Evolutionary conservation across 257 asterid species (phyloP), one percentile per base, ranked within the genome.

Genomic region (Solanum appendiculatum): DNA sequence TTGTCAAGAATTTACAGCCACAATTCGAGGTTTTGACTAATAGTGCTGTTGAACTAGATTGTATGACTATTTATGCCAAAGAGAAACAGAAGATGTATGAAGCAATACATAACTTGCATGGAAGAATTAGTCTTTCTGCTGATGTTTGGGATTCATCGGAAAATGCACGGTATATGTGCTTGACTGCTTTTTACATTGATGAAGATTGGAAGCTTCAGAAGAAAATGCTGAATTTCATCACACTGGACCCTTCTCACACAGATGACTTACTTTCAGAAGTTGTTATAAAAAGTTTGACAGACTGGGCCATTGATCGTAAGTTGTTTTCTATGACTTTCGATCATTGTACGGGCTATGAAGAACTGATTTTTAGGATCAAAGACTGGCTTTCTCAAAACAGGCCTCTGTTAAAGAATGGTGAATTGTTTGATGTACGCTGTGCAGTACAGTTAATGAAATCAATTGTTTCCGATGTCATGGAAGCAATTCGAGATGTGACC

Each of bases 1-100:
- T 97, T 66, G 95, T 94, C 85, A 97, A 93, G 93, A 95, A 95
- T 91, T 92, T 97, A 88, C 99, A 96, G 90, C 99, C 99, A 63
- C 64, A 94, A 90, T 97, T 97, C 91, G 99, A 96, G 86, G 91
- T 93, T 68, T 91, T 93, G 88, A 88, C 86, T 63, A 91, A 86
- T 88, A 93, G 89, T 80, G 92, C 93, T 69, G 87, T 95, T 88
- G 99, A 96, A 90, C 87, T 89, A 16, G 99, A 97, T 88, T 97
- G 99, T 82, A 88, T 96, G 93, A 40, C 93, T 70, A 92, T 97
- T 74, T 95, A 91, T 63, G 88, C 86, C 83, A 94, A 93, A 88
- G 98, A 97, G 94, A 97, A 93, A 87, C 96, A 93, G 89, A 95
- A 93, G 92, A 86, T 96, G 37, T 93, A 92, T 20, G 96, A 94